These are phyloP conservation scores for Solanum corneliomulleri DNA, from an alignment of 257 asterid genomes.

Conservation along the genomic window DNA sequence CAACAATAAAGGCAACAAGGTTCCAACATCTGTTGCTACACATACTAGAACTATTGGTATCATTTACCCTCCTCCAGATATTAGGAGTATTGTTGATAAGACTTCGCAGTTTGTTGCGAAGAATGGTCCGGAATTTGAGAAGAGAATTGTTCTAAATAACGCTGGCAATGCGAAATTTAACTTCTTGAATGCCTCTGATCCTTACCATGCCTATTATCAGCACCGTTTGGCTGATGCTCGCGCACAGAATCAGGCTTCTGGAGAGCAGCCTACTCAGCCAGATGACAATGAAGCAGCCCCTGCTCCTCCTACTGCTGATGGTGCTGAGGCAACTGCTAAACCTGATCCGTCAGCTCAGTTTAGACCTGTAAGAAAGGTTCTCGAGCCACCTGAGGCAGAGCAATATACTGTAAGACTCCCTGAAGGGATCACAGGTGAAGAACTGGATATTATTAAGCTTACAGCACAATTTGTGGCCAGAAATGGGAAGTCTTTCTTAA, in stretches of 20 bases:
- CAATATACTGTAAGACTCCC: slow-evolving; percentile 83
- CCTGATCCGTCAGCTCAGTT: slow-evolving; percentile 68
- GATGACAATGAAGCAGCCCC: slow-evolving; percentile 29
- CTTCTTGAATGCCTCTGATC: slow-evolving; percentile 68
- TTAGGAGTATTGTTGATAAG: slow-evolving; percentile 75
- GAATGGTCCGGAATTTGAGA: slow-evolving; percentile 80
- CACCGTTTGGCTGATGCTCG: slow-evolving; percentile 76
- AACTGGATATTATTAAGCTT: slow-evolving; percentile 78
- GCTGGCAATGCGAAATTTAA: slow-evolving; percentile 80
- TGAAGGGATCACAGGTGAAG: slow-evolving; percentile 91
- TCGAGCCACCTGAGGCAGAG: slow-evolving; percentile 92
- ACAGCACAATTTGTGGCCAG: slow-evolving; percentile 94
- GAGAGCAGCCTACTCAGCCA: slow-evolving; percentile 24
- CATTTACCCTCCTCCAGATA: slow-evolving; percentile 85
- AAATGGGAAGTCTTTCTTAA: slow-evolving; percentile 78
- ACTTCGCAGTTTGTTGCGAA: slow-evolving; percentile 81
- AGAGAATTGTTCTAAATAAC: slow-evolving; percentile 53
- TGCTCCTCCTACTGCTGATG: slow-evolving; percentile 33
- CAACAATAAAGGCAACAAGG: slow-evolving; percentile 11
- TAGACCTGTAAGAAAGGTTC: slow-evolving; percentile 53
- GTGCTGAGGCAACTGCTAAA: slow-evolving; percentile 35
- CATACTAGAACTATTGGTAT: slow-evolving; percentile 82
- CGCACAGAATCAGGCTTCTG: slow-evolving; percentile 54
- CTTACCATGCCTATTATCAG: slow-evolving; percentile 86
- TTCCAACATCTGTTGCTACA: slow-evolving; percentile 58